Evolutionary conservation across 192 early-diverging fungal genomes (phyloP).

Genomic region (Cetraspora pellucida): DNA sequence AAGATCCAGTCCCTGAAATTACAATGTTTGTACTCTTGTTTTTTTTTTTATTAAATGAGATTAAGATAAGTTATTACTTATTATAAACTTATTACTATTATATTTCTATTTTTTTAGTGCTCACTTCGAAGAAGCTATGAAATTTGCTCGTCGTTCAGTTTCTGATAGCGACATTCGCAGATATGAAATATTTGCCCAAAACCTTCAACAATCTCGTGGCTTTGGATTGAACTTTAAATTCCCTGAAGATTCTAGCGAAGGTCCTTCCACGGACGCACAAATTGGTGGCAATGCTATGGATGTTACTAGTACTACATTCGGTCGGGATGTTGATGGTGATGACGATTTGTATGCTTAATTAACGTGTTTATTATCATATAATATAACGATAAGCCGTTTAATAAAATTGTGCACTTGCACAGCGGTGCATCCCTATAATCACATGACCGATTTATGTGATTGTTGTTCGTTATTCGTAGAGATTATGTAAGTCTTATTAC

Average conservation of each 20-base stretch:
- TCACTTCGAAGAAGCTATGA: constrained; percentile 99
- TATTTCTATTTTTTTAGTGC: constrained; percentile 40
- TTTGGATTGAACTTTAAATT: constrained; percentile 94
- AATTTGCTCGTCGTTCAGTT: constrained; percentile 93
- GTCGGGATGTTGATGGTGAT: constrained; percentile 62
- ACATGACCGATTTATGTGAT: too few species aligned
- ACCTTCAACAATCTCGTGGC: constrained; percentile 93
- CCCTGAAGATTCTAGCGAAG: constrained; percentile 69
- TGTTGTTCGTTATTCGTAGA: too few species aligned
- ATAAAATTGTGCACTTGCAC: too few species aligned
- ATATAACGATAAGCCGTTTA: too few species aligned
- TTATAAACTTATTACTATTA: neutral
- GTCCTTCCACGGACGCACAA: constrained; percentile 40
- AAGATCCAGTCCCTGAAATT: constrained; percentile 88
- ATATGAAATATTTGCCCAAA: constrained; percentile 99
- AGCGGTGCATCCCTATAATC: too few species aligned
- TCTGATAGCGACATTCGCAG: constrained; percentile 95
- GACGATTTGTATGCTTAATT: constrained; percentile 84
- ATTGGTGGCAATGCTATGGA: constrained; percentile 35
- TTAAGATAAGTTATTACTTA: neutral
- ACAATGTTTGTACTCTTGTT: constrained; percentile 57
- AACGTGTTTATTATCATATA: too few species aligned
- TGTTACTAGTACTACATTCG: constrained; percentile 57
- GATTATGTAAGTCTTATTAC: too few species aligned
- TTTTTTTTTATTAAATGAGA: neutral